Evolutionary conservation across 2,329 filamentous ascomycete genomes (phyloP), one percentile per base, ranked within the genome.

Genomic region (Aspergillus viridinutans): DNA sequence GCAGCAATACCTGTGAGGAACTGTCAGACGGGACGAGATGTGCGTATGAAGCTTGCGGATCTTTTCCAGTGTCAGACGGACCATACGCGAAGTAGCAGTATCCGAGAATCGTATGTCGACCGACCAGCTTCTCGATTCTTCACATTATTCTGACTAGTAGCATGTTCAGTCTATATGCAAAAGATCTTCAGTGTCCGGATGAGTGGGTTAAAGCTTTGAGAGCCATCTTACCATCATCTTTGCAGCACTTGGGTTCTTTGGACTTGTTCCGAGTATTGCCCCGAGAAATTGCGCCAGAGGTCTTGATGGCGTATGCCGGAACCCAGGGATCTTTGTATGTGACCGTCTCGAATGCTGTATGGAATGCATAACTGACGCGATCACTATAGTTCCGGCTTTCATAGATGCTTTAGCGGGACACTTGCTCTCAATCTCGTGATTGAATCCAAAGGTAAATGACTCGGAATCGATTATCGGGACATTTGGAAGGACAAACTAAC

Each of bases 221-320:
- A 32, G 62, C 59, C 17, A 45, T 72, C n/a, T 56, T 74, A 4
- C 71, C 70, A 4, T 59, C 66, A 9, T 66, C 69, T 54, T 58
- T 72, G 26, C 67, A 68, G 57, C 70, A 68, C 63, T 63, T 70
- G 42, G 71, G 71, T 12, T 62, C 67, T 12, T 59, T 73, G 48
- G 70, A 73, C 51, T 58, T 73, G 20, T 73, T 73, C 56, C 69
- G 70, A 53, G 70, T 66, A 61, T 58, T 74, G 20, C 71, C 72
- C 21, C 66, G 66, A 25, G 71, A 69, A 49, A 69, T 68, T 9
- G 54, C 67, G 7, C 71, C 71, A 52, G 72, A 74, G 53, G 72
- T 73, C 25, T 67, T 73, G 64, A 73, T 74, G 72, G 71, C 68
- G 26, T 73, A 73, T 61, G 66, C 73, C 35, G 72, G 72, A 3